phyloP scores from a whole-genome alignment of 106 monocot genomes.

The Dendrobium chrysotoxum region DNA sequence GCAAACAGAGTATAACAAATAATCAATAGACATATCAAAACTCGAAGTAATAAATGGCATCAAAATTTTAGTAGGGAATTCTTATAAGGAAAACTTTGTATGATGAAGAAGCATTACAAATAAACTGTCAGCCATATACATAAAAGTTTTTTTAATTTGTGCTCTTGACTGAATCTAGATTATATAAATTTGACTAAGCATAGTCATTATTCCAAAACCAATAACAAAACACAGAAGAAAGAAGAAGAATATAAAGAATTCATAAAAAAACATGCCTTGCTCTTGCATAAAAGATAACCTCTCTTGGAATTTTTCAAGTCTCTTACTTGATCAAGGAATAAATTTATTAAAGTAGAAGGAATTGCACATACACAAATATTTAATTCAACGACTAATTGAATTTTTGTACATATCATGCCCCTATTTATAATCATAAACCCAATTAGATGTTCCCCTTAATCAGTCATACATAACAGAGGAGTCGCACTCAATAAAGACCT shows the following conservation, averaged over 20 bases:
- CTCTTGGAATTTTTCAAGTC: not conserved
- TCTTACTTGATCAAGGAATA: not conserved
- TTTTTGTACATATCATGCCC: not conserved
- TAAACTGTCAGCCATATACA: not conserved
- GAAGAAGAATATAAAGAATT: not conserved
- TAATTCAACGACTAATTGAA: not conserved
- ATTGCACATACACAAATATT: not conserved
- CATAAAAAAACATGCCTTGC: not conserved
- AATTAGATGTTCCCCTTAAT: not conserved
- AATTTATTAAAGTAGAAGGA: not conserved
- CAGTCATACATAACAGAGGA: not conserved
- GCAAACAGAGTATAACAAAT: constrained; percentile 13
- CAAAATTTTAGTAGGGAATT: not conserved
- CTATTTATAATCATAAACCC: not conserved
- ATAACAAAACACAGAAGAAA: not conserved
- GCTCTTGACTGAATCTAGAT: not conserved
- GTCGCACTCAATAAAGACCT: not conserved
- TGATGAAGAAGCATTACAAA: not conserved
- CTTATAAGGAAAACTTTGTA: not conserved
- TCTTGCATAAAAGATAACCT: not conserved
- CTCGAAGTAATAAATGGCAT: not conserved
- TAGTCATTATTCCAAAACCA: not conserved
- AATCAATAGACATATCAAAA: not conserved
- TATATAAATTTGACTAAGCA: not conserved
- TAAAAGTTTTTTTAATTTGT: not conserved